Evolutionary conservation across 2,329 filamentous ascomycete genomes (phyloP), one percentile per base, ranked within the genome.

Genomic region (Metarhizium album): DNA sequence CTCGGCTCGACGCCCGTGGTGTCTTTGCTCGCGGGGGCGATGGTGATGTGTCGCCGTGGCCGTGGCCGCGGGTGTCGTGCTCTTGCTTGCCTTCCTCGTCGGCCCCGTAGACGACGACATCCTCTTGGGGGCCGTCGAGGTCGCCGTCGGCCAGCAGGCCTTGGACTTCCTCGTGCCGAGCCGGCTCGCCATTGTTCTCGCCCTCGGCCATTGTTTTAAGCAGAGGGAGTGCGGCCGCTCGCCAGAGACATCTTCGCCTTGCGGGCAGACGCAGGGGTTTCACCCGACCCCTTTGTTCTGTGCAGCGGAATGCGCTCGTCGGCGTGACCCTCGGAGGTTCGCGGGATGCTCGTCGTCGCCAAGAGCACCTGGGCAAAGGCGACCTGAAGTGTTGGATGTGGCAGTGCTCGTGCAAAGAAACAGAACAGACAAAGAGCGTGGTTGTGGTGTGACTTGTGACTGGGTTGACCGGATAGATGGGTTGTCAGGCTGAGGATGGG

Each of bases 1-100:
- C 87, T 24, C 86, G 78, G 63, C 87, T 84, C 8, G 84, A 78
- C 35, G 79, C 76, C 53, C 70, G 64, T 42, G 66, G 57, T 42
- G 49, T 55, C 55, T 54, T 61, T 37, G 55, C 52, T 7, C 20
- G 23, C 8, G 31, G 35, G 7, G 23, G 49, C 42, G 47, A 53
- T 22, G 57, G 47, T 24, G 55, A 53, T 3, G 16, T n/a, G 27
- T 55, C 51, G 48, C 50, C 50, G 7, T 57, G 53, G 46, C 47
- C n/a, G 27, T 55, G 50, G 48, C 50, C 50, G 7, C 56, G 53
- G 46, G 46, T 55, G 14, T 61, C 53, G 46, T 55, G 57, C 42
- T 56, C 56, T 24, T 57, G 46, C 24, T 54, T 49, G 22, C 35
- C 51, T 3, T 43, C 27, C 3, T 1, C 27, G 11, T 29, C 11